These are phyloP conservation scores for Tylopilus rubrobrunneus DNA, from an alignment of 768 basidiomycete genomes.

Conservation along the genomic window DNA sequence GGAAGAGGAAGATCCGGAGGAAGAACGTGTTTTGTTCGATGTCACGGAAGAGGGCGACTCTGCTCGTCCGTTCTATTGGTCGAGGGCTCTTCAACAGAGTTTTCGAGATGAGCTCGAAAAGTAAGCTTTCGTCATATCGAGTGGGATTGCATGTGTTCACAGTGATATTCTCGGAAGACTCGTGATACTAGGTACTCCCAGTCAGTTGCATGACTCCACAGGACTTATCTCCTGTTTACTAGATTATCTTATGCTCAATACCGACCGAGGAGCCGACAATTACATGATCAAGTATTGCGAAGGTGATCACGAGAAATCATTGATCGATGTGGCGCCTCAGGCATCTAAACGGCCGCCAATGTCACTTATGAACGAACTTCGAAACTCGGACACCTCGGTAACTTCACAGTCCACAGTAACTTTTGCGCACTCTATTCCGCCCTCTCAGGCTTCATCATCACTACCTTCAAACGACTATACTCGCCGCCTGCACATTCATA, in stretches of 20 bases:
- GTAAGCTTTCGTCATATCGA: constrained; percentile 36
- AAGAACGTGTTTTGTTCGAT: constrained; percentile 67
- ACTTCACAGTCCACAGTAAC: constrained; percentile 38
- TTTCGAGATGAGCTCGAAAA: constrained; percentile 89
- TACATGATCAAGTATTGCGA: constrained; percentile 93
- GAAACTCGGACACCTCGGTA: constrained; percentile 40
- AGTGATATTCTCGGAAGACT: constrained; percentile 43
- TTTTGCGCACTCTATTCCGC: constrained; percentile 36
- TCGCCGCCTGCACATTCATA: constrained; percentile 77
- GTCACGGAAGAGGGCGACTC: constrained; percentile 54
- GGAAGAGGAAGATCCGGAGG: constrained; percentile 71
- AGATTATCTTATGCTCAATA: constrained; percentile 94
- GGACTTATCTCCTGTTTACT: constrained; percentile 3
- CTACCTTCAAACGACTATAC: constrained; percentile 41
- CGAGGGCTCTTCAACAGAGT: constrained; percentile 66
- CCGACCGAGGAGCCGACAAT: constrained; percentile 82
- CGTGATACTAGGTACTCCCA: constrained; percentile 67
- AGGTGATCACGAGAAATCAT: constrained; percentile 70
- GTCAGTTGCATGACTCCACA: not conserved
- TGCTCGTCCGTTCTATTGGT: constrained; percentile 78
- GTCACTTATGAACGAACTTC: constrained; percentile 71
- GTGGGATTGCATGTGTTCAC: constrained; percentile 7
- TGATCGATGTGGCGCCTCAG: constrained; percentile 77
- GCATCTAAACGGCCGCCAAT: constrained; percentile 62
- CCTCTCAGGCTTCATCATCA: constrained; percentile 34